phyloP scores from a whole-genome alignment of 768 basidiomycete species.

The Nidularia pulvinata region DNA sequence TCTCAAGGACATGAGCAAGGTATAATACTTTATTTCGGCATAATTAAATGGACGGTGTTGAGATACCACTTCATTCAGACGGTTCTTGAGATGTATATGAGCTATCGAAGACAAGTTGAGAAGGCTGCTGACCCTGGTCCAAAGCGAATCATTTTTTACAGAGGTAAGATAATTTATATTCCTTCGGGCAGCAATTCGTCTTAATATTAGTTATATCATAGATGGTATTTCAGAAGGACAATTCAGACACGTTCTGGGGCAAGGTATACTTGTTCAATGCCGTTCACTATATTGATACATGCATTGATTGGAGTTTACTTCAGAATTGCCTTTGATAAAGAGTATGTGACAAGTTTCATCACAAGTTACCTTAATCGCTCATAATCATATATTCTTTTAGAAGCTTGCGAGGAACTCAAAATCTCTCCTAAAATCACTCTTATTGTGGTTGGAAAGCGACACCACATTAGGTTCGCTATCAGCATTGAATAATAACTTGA shows the following conservation, averaged over 20 bases:
- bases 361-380: not conserved
- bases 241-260: constrained; percentile 49
- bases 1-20: constrained; percentile 62
- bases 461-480: constrained; percentile 48
- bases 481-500: too few species aligned
- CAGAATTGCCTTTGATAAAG: constrained; percentile 60
- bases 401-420: constrained; percentile 52
- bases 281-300: not conserved
- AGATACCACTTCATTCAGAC: constrained; percentile 29
- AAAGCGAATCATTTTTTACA: constrained; percentile 70
- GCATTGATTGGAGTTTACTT: constrained; percentile 1
- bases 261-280: constrained; percentile 35
- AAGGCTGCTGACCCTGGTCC: constrained; percentile 36
- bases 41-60: not conserved
- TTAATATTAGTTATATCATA: constrained; percentile 6
- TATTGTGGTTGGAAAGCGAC: constrained; percentile 78
- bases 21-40: constrained; percentile 13
- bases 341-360: constrained; percentile 27
- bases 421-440: constrained; percentile 73
- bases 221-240: constrained; percentile 53
- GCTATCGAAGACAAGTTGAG: constrained; percentile 49
- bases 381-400: constrained; percentile 25
- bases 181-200: constrained; percentile 1
- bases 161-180: constrained; percentile 37
- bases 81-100: constrained; percentile 50